Conservation (phyloP, 108 stramenopile species). For the Cyclostephanos invisitatus region DNA sequence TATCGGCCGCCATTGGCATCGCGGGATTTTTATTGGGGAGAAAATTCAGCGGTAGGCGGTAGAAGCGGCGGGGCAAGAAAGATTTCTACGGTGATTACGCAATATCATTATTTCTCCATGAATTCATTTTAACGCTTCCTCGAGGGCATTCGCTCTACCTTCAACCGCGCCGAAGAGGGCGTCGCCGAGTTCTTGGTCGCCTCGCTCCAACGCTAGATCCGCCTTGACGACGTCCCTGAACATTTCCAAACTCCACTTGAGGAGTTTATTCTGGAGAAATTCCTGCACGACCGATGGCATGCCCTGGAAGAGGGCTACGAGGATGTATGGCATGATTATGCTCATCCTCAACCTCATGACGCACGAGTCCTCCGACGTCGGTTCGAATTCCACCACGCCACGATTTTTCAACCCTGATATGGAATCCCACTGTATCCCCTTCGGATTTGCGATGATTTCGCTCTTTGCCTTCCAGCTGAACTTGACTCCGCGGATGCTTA, state of each 20-base stretch:
- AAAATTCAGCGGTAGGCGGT: not conserved
- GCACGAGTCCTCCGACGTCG: constrained; percentile 53
- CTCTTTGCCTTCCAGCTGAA: constrained; percentile 81
- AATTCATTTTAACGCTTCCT: constrained; percentile 50
- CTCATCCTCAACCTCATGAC: constrained; percentile 76
- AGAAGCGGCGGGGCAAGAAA: not conserved
- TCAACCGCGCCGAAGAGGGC: constrained; percentile 86
- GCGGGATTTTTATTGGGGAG: constrained; percentile 11
- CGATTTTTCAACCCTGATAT: constrained; percentile 73
- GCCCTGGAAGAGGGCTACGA: constrained; percentile 70
- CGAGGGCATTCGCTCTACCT: constrained; percentile 80
- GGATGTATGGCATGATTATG: constrained; percentile 71
- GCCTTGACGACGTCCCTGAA: constrained; percentile 88
- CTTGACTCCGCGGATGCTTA: constrained; percentile 73
- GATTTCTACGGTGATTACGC: no score
- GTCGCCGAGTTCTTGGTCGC: constrained; percentile 85
- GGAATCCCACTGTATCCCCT: constrained; percentile 81
- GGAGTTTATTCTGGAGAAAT: constrained; percentile 81
- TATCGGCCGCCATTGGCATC: constrained; percentile 3
- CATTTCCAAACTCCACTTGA: constrained; percentile 90
- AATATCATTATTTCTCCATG: not conserved
- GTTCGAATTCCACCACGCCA: constrained; percentile 66
- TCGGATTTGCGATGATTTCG: constrained; percentile 53
- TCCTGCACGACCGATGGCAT: constrained; percentile 72
- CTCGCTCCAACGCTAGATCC: constrained; percentile 84